Evolutionary conservation across 2,329 filamentous ascomycete species (phyloP).

Genomic region (Chaetomium globosum): DNA sequence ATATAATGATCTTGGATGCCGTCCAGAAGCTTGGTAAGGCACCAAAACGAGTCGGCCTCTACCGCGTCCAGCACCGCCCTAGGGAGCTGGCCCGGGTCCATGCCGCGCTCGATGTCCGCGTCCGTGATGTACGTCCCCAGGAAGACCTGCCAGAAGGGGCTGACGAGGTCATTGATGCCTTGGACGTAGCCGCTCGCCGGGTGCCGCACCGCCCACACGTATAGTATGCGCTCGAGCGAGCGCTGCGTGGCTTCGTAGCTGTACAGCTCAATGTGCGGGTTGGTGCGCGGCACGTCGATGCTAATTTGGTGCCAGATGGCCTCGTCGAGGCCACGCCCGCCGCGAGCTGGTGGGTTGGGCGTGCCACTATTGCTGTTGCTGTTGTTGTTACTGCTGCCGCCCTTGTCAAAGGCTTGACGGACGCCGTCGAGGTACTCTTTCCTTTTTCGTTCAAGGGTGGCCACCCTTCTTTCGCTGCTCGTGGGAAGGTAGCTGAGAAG

Average conservation of each 20-base stretch:
- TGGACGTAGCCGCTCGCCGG: conserved; percentile 97
- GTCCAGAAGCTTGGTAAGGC: conserved; percentile 94
- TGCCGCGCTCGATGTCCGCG: conserved; percentile 84
- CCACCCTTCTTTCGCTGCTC: conserved; percentile 89
- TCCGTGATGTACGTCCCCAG: conserved; percentile 94
- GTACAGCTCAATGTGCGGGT: conserved; percentile 93
- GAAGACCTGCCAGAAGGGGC: conserved; percentile 98
- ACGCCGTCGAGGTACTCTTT: conserved; percentile 97
- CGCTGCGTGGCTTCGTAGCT: conserved; percentile 94
- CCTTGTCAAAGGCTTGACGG: conserved; percentile 68
- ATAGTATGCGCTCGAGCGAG: conserved; percentile 90
- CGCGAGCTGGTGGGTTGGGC: conserved; percentile 25
- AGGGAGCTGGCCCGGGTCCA: conserved; percentile 95
- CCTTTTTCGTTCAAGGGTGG: conserved; percentile 87
- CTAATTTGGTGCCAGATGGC: conserved; percentile 99
- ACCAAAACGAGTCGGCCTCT: conserved; percentile 98
- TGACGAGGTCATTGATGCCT: conserved; percentile 97
- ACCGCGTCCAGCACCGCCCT: conserved; percentile 91
- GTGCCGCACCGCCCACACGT: conserved; percentile 96
- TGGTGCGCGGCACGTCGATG: conserved; percentile 95
- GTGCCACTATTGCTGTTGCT: conserved; percentile 24
- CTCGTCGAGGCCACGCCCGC: conserved; percentile 74
- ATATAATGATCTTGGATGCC: conserved; percentile 99
- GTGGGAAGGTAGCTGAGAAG: conserved; percentile 93
- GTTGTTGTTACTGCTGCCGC: conserved; percentile 48